Percentiles rank a stretch among this genome's conserved stretches.
These are phyloP conservation scores for Dendrobium huoshanense DNA, from an alignment of 106 monocot species.

Conservation along the genomic window DNA sequence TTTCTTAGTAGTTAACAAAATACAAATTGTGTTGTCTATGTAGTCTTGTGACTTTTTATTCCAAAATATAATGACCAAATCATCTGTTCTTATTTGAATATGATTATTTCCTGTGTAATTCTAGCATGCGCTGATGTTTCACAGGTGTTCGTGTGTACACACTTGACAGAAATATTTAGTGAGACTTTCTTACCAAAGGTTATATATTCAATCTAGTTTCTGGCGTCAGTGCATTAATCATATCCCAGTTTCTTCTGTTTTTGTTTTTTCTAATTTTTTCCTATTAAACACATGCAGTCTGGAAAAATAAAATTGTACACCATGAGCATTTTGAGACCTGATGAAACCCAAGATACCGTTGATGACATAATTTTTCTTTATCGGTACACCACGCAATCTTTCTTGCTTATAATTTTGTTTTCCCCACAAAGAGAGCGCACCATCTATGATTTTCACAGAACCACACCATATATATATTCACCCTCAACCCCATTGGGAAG, in stretches of 20 bases:
- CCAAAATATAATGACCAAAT: background rate
- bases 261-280: conserved; percentile 1
- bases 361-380: conserved; percentile 89
- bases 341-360: conserved; percentile 21
- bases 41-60: no score
- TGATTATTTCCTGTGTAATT: background rate
- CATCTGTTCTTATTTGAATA: background rate
- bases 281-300: conserved; percentile 35
- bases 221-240: background rate
- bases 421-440: background rate
- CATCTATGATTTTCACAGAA: background rate
- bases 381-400: conserved; percentile 26
- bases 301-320: conserved; percentile 72
- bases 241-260: conserved; percentile 2
- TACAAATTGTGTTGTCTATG: no score
- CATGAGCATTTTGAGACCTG: conserved; percentile 82
- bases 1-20: no score
- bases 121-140: background rate
- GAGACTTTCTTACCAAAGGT: conserved; percentile 59
- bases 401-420: background rate
- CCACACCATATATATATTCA: no score
- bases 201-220: background rate
- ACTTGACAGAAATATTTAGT: conserved; percentile 84
- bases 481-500: no score
- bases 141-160: conserved; percentile 92